These are phyloP conservation scores for Durotheca rogersii DNA, from an alignment of 495 filamentous ascomycete genomes.

Conservation along the genomic window DNA sequence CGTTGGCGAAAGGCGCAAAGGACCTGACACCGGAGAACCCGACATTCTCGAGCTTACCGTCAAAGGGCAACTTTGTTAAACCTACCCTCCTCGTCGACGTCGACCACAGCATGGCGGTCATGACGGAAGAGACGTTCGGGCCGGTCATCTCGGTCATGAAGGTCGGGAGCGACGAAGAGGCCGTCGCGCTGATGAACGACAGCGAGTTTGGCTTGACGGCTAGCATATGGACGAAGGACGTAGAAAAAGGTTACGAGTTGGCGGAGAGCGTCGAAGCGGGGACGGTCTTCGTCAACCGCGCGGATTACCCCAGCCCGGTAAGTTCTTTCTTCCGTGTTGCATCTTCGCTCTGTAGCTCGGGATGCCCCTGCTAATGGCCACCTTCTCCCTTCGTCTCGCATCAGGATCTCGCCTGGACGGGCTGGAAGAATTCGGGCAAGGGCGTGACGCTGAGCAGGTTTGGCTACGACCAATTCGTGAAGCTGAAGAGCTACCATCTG, in stretches of 20 bases:
- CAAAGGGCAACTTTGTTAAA: slow-evolving; percentile 79
- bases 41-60: slow-evolving; percentile 66
- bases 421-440: slow-evolving; percentile 95
- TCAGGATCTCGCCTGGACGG: slow-evolving; percentile 97
- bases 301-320: slow-evolving; percentile 90
- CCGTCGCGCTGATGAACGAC: slow-evolving; percentile 87
- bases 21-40: slow-evolving; percentile 80
- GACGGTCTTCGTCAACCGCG: slow-evolving; percentile 94
- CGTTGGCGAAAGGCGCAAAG: slow-evolving; percentile 77
- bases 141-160: slow-evolving; percentile 94
- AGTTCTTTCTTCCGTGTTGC: slow-evolving; percentile 40
- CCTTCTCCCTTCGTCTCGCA: slow-evolving; percentile 22
- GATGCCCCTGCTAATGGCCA: background rate
- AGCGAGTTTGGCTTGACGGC: slow-evolving; percentile 92
- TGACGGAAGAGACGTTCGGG: slow-evolving; percentile 96
- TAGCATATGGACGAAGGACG: slow-evolving; percentile 97
- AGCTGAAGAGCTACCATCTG: slow-evolving; percentile 93
- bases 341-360: background rate
- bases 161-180: slow-evolving; percentile 79
- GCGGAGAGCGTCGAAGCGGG: slow-evolving; percentile 85
- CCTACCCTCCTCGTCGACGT: slow-evolving; percentile 83
- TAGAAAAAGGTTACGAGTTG: slow-evolving; percentile 70
- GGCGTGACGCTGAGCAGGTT: slow-evolving; percentile 86
- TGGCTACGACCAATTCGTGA: slow-evolving; percentile 92
- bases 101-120: slow-evolving; percentile 81